These are phyloP conservation scores for Diaporthe destruens DNA, from an alignment of 2,329 filamentous ascomycete genomes.

Conservation along the genomic window DNA sequence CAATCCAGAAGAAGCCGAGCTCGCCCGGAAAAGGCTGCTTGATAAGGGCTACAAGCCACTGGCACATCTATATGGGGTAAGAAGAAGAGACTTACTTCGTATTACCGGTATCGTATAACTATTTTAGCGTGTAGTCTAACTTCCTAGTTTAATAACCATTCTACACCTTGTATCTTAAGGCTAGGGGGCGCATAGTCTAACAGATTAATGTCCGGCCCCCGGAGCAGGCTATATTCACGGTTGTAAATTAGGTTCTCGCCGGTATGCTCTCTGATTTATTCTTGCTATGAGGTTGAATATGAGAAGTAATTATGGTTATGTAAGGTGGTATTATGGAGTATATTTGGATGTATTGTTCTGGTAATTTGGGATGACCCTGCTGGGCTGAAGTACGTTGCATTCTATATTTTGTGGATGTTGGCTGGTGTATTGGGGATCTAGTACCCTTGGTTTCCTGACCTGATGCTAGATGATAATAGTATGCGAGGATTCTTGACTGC, in stretches of 20 bases:
- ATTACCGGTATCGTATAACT: no score
- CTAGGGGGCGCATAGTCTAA: slow-evolving; percentile 26
- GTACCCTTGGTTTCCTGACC: slow-evolving; percentile 46
- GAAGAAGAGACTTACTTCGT: slow-evolving; percentile 33
- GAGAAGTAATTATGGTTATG: slow-evolving; percentile 41
- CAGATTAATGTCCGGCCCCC: slow-evolving; percentile 40
- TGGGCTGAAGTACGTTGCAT: slow-evolving; percentile 43
- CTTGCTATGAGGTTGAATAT: slow-evolving; percentile 37
- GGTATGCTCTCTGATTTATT: slow-evolving; percentile 43
- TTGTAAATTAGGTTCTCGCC: slow-evolving; percentile 35
- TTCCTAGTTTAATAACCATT: slow-evolving; percentile 40
- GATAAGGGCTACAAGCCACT: slow-evolving; percentile 37
- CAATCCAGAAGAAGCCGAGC: slow-evolving; percentile 32
- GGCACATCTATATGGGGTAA: slow-evolving; percentile 30
- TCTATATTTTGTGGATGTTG: slow-evolving; percentile 39
- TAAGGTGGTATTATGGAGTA: slow-evolving; percentile 42
- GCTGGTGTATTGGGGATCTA: slow-evolving; percentile 42
- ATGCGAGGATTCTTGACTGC: slow-evolving; percentile 45
- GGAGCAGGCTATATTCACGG: slow-evolving; percentile 37
- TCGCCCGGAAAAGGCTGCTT: slow-evolving; percentile 36
- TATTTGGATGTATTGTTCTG: slow-evolving; percentile 39
- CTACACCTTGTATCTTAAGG: slow-evolving; percentile 37
- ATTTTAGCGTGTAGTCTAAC: slow-evolving; percentile 41
- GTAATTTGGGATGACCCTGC: slow-evolving; percentile 37
- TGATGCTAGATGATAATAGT: slow-evolving; percentile 46